Percentiles rank a stretch among this genome's conserved stretches.
These are phyloP conservation scores for Panicum hallii DNA, from an alignment of 202 grass and related monocot genomes.

Conservation along the genomic window DNA sequence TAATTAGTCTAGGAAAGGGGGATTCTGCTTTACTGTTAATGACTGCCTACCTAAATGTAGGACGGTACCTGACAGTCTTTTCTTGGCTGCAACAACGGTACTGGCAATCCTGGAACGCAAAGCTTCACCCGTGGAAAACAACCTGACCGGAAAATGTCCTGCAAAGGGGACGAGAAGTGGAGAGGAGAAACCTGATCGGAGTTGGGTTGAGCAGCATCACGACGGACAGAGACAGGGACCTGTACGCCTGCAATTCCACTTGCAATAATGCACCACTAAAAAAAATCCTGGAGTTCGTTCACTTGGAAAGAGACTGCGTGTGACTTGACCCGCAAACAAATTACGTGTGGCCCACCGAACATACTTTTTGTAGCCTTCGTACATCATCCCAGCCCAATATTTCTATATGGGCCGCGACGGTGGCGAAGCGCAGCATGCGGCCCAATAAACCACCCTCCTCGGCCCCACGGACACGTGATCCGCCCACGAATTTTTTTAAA, in stretches of 20 bases:
- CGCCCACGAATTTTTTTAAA: no score
- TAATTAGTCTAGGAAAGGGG: no score
- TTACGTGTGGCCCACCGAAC: no score
- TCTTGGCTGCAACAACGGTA: background rate
- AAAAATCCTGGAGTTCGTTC: background rate
- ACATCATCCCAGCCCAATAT: no score
- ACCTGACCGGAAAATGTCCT: background rate
- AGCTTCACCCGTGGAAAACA: background rate
- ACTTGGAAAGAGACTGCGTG: background rate
- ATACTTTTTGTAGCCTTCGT: no score
- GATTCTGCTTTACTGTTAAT: background rate
- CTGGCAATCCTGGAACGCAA: slow-evolving; percentile 1
- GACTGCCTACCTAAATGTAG: background rate
- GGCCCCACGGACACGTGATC: no score
- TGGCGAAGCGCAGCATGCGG: no score
- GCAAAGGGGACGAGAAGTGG: background rate
- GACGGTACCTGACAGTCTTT: background rate
- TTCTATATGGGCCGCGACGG: no score
- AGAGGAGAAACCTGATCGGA: slow-evolving; percentile 10
- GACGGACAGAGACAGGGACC: background rate
- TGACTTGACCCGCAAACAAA: background rate
- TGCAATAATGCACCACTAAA: background rate
- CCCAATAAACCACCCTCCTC: no score
- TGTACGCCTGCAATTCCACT: background rate
- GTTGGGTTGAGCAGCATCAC: background rate